Evolutionary conservation across 805 yeast species (phyloP).

Genomic region (Ogataea pilisensis): DNA sequence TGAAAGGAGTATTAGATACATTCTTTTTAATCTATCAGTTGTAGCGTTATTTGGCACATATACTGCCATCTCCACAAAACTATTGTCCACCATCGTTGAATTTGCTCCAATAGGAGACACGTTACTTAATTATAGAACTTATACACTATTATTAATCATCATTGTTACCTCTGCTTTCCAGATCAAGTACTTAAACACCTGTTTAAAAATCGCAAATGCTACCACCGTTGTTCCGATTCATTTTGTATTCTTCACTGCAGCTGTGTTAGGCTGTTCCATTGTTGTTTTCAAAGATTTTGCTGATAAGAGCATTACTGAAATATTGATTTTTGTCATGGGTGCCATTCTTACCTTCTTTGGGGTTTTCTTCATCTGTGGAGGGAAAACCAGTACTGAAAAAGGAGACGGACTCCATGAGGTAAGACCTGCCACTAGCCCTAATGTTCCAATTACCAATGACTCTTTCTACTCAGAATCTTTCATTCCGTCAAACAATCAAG

Average conservation of each 20-base stretch:
- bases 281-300: constrained; percentile 39
- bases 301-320: constrained; percentile 20
- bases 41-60: constrained; percentile 46
- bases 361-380: constrained; percentile 35
- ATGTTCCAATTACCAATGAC: background rate
- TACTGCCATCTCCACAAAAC: constrained; percentile 43
- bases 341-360: constrained; percentile 37
- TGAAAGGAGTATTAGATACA: constrained; percentile 12
- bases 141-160: constrained; percentile 29
- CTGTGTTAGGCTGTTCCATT: constrained; percentile 40
- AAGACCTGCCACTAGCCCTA: background rate
- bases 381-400: constrained; percentile 3
- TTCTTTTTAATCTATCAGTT: constrained; percentile 30
- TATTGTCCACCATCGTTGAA: constrained; percentile 32
- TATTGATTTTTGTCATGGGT: constrained; percentile 30
- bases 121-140: constrained; percentile 28
- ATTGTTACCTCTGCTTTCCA: constrained; percentile 39
- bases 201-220: constrained; percentile 37
- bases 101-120: constrained; percentile 23
- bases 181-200: constrained; percentile 35
- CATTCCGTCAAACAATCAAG: background rate
- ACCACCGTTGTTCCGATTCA: constrained; percentile 48
- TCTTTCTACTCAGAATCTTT: background rate
- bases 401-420: background rate
- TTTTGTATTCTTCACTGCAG: constrained; percentile 43